A percentile compares a stretch with the other conserved stretches of the same genome.
Evolutionary conservation across 2,329 filamentous ascomycete genomes (phyloP).

Genomic region (Diaporthe velutina): DNA sequence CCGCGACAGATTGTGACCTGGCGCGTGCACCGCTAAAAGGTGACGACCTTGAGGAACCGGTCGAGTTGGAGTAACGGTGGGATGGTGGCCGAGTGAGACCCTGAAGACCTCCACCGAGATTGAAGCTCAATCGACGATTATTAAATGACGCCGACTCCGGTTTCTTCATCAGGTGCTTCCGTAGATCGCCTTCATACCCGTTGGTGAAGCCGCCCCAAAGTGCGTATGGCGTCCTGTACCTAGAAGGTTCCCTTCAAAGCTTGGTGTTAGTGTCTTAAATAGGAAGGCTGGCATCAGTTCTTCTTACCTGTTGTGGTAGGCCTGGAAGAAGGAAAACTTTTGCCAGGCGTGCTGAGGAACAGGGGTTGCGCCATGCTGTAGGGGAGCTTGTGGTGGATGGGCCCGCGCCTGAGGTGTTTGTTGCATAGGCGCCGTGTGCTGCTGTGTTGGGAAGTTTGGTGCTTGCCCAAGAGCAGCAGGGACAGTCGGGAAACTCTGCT

Average conservation of each 20-base stretch:
- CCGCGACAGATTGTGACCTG: slow-evolving; percentile 36
- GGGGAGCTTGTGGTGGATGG: not conserved
- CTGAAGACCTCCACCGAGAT: slow-evolving; percentile 39
- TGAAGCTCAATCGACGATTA: slow-evolving; percentile 41
- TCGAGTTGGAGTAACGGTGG: slow-evolving; percentile 39
- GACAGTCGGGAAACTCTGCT: slow-evolving; percentile 3
- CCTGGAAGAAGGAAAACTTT: slow-evolving; percentile 71
- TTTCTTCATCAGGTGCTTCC: slow-evolving; percentile 59
- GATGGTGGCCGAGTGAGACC: slow-evolving; percentile 39
- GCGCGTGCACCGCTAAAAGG: slow-evolving; percentile 30
- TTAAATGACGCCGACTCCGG: slow-evolving; percentile 52
- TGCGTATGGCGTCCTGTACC: slow-evolving; percentile 72
- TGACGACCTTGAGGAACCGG: slow-evolving; percentile 38
- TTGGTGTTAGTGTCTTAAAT: slow-evolving; percentile 29
- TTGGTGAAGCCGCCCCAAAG: slow-evolving; percentile 71
- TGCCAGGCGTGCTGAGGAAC: slow-evolving; percentile 54
- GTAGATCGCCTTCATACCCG: slow-evolving; percentile 68
- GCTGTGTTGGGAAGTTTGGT: slow-evolving; percentile 18
- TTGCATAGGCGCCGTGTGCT: slow-evolving; percentile 27
- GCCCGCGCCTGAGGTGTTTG: slow-evolving; percentile 29
- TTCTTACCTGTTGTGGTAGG: slow-evolving; percentile 69
- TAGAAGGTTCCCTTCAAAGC: slow-evolving; percentile 61
- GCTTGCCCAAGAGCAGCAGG: slow-evolving; percentile 2
- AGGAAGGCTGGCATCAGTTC: slow-evolving; percentile 8
- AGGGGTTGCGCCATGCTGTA: slow-evolving; percentile 1